Evolutionary conservation across 306 rosid species (phyloP), one percentile per base, ranked within the genome.

Genomic region (Parietaria judaica): DNA sequence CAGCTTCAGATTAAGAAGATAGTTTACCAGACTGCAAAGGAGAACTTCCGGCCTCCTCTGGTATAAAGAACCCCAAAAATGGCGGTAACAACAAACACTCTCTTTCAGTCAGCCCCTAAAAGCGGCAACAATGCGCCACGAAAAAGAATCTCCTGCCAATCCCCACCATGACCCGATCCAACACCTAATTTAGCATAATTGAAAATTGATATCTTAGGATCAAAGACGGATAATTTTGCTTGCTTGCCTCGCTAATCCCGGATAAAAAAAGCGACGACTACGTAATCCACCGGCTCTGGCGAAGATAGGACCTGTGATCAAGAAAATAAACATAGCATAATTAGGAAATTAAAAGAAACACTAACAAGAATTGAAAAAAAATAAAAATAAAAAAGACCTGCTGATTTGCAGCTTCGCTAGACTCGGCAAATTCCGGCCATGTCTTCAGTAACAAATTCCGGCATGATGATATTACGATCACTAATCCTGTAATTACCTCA

Each of bases 341-440:
- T 11, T 50, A 51, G 41, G 15, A 62, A 60, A 61, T 60, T 8
- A 59, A 23, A 23, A 51, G 46, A 48, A 23, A 23, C 31, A 23
- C 31, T 23, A 23, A 23, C 31, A 23, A 23, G 2, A 23, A 23
- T 23, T 23, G 31, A 35, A 11, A 17, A 17, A n/a, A 54, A 23
- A 23, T 23, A 23, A 23, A 23, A 23, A 23, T 23, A 23, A 23
- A 23, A 23, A 46, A 60, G 58, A 92, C 98, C 96, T 84, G 98
- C 71, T 58, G 76, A 79, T 86, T 88, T 50, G 98, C 96, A 57
- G 86, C 94, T 55, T 92, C 82, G 41, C 98, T 88, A 59, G 98
- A 92, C 80, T 86, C 88, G 0, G 98, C 81, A 68, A 92, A 92
- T 63, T 88, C 84, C 60, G 88, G 77, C 98, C 98, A 92, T 35